Conservation (phyloP, 1,284 basidiomycete genomes). For the Inonotus obliquus region DNA sequence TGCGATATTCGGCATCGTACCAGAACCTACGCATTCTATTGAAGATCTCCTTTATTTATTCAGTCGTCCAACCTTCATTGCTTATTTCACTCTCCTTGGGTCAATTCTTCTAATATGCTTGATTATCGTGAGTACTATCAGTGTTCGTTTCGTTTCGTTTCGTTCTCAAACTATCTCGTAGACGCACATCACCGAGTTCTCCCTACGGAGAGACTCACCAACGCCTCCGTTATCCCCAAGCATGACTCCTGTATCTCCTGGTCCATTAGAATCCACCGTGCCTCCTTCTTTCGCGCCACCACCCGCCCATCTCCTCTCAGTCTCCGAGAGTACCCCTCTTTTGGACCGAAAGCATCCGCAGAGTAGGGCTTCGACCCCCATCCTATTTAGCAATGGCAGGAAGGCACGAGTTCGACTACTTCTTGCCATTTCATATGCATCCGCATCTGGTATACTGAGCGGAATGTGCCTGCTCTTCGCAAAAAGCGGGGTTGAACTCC, state of each 20-base stretch:
- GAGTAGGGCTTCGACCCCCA: conserved; percentile 21
- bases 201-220: conserved; percentile 31
- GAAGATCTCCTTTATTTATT: conserved; percentile 85
- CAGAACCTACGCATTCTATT: conserved; percentile 86
- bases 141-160: background rate
- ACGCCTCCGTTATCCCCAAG: conserved; percentile 22
- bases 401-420: conserved; percentile 55
- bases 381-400: conserved; percentile 24
- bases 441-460: conserved; percentile 86
- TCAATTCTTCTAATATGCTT: conserved; percentile 59
- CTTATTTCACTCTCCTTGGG: conserved; percentile 76
- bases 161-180: conserved; percentile 14
- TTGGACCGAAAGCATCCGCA: conserved; percentile 42
- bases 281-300: conserved; percentile 31
- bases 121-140: conserved; percentile 47
- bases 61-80: conserved; percentile 72
- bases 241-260: conserved; percentile 30
- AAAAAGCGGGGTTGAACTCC: conserved; percentile 89
- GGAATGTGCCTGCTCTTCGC: conserved; percentile 93
- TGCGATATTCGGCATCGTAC: conserved; percentile 88
- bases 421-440: conserved; percentile 85
- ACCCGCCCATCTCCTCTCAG: conserved; percentile 31
- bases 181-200: conserved; percentile 38
- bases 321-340: conserved; percentile 57
- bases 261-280: conserved; percentile 28